Conservation (phyloP, 768 basidiomycete genomes). For the Hydnum rufescens region DNA sequence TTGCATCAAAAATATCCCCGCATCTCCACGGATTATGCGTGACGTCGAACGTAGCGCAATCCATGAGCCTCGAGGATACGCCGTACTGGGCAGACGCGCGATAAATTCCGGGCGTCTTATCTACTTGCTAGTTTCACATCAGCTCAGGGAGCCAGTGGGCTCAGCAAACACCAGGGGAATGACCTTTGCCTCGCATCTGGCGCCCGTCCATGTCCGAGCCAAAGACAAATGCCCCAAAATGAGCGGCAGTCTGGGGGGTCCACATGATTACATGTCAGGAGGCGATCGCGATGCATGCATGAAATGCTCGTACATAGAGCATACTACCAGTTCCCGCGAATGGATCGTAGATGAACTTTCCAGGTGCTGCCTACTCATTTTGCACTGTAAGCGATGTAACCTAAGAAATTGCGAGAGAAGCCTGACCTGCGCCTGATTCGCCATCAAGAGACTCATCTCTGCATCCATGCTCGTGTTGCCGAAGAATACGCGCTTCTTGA, state of each 20-base stretch:
- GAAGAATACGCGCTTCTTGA: conserved; percentile 78
- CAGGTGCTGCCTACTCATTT: conserved; percentile 47
- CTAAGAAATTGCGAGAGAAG: neutral
- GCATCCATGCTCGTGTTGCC: conserved; percentile 98
- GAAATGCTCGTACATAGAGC: conserved; percentile 39
- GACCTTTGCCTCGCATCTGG: conserved; percentile 89
- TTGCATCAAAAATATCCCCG: conserved; percentile 82
- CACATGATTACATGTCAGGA: neutral
- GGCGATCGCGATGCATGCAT: neutral
- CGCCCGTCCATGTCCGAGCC: conserved; percentile 96
- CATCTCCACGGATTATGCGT: conserved; percentile 77
- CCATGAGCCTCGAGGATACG: conserved; percentile 48
- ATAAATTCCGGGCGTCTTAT: conserved; percentile 42
- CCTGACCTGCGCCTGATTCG: conserved; percentile 74
- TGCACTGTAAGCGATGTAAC: neutral
- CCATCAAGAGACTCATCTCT: conserved; percentile 88
- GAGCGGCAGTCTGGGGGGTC: conserved; percentile 64
- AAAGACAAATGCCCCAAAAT: conserved; percentile 72
- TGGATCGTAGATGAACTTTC: conserved; percentile 85
- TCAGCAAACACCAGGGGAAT: conserved; percentile 6
- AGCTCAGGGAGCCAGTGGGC: neutral
- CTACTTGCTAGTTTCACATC: conserved; percentile 14
- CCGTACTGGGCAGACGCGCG: conserved; percentile 76
- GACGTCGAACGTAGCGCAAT: conserved; percentile 83
- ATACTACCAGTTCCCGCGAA: conserved; percentile 88